Evolutionary conservation across 306 rosid species (phyloP), one percentile per base, ranked within the genome.

Genomic region (Chamaecrista fasciculata): DNA sequence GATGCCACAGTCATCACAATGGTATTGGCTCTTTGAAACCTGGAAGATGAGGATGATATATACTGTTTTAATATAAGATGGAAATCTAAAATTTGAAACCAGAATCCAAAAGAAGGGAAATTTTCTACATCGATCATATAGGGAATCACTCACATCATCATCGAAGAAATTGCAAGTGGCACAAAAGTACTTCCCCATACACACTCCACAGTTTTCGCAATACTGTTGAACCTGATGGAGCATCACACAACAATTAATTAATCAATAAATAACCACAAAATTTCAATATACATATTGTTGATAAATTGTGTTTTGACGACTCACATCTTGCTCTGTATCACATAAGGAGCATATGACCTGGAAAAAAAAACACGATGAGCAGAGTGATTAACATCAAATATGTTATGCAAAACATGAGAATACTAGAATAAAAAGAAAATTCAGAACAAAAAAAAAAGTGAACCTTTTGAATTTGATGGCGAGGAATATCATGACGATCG

Each of bases 141-240:
- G 15, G 21, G 62, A 56, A 64, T n/a, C n/a, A 60, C 91, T 80
- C 83, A 92, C 96, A 75, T 89, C 96, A 43, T 92, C 92, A 28
- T 92, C 96, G 25, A 86, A 92, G 83, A 89, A 92, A 59, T 89
- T 89, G 89, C 98, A 92, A 46, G 50, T 75, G 16, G 84, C 62
- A 58, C 98, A 92, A 59, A 86, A 92, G 74, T 87, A 92, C 31
- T 78, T 80, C 16, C 98, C 96, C 98, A 92, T 86, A 79, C 95
- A 89, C 43, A 87, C 82, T 36, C 96, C 91, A 75, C 96, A 89
- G 20, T 84, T 82, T 28, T 62, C 68, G 71, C 98, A 92, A 73
- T 83, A 33, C 33, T 92, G 96, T 62, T 82, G 98, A 81, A 89
- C 98, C 98, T 92, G 86, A 70, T 43, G n/a, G 11, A 39, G 18